Evolutionary conservation across 1,284 basidiomycete genomes (phyloP), one percentile per base, ranked within the genome.

Genomic region (Cutaneotrichosporon sp.): DNA sequence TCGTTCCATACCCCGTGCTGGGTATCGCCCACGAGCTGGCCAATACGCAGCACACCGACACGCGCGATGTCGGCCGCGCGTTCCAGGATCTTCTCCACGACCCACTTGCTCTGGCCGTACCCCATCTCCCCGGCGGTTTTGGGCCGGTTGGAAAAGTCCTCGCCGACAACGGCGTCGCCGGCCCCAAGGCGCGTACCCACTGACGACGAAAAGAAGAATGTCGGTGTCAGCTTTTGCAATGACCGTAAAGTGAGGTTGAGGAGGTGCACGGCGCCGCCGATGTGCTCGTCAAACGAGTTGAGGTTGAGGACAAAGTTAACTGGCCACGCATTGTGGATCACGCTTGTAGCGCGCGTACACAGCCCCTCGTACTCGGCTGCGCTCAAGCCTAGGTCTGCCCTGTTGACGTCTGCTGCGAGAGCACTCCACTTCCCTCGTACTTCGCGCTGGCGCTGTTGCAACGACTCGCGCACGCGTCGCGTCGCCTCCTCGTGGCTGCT

Each of bases 101-200:
- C 80, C 82, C 83, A 84, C 64, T 85, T 85, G 54, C 71, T 77
- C 51, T 79, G 66, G 4, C 80, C 83, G 59, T 84, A 84, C 20
- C 83, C 83, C 52, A 83, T 80, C n/a, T 34, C 21, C 8, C 22
- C 33, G 4, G 69, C 68, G 2, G 64, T 67, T 1, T 52, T 45
- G 7, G 71, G 68, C 12, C 51, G 46, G 33, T 61, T 61, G 1
- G 68, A 50, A 55, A 70, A 72, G 22, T 57, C 59, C 46, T 72
- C 70, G 12, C 13, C 17, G 13, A 66, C 60, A 3, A 65, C 42
- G 0, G 55, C 53, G 18, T 66, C 65, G 20, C 18, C 43, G 10
- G 59, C 51, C 34, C 69, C 70, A 56, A 70, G 69, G 17, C 60
- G 46, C 7, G 72, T 74, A 23, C 80, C 79, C 48, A 83, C 76